Percentiles rank a stretch among this genome's conserved stretches.
Evolutionary conservation across 202 grass and related monocot genomes (phyloP).

Genomic region (Cymbopogon flexuosus): DNA sequence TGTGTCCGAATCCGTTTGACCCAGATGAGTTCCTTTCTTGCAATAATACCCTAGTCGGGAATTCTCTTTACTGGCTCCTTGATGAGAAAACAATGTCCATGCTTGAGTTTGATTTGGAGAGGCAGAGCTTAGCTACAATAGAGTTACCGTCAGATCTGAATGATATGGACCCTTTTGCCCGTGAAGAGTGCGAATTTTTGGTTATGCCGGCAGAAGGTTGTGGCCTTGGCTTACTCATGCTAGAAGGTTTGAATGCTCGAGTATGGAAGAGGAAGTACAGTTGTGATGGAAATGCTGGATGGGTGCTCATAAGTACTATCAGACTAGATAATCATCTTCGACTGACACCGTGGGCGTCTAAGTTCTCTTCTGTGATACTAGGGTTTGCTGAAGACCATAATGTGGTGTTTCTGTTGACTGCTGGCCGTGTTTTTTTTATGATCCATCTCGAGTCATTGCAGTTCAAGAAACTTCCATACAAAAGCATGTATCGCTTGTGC

Average conservation of each 20-base stretch:
- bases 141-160: neutral
- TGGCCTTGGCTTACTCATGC: neutral
- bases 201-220: neutral
- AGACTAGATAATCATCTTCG: neutral
- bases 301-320: neutral
- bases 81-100: neutral
- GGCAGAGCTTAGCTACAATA: neutral
- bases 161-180: neutral
- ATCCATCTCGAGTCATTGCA: neutral
- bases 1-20: neutral
- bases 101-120: slow-evolving; percentile 20
- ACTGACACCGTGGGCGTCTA: neutral
- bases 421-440: neutral
- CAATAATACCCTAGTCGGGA: neutral
- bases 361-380: neutral
- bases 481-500: neutral
- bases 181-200: neutral
- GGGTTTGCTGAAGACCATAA: slow-evolving; percentile 1
- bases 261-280: neutral
- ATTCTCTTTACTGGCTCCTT: neutral
- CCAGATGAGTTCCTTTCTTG: neutral
- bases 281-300: neutral
- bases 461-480: neutral
- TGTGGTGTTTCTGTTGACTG: neutral
- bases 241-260: neutral